Evolutionary conservation across 208 protist species (phyloP).

Genomic region (Hexamita inflata): DNA sequence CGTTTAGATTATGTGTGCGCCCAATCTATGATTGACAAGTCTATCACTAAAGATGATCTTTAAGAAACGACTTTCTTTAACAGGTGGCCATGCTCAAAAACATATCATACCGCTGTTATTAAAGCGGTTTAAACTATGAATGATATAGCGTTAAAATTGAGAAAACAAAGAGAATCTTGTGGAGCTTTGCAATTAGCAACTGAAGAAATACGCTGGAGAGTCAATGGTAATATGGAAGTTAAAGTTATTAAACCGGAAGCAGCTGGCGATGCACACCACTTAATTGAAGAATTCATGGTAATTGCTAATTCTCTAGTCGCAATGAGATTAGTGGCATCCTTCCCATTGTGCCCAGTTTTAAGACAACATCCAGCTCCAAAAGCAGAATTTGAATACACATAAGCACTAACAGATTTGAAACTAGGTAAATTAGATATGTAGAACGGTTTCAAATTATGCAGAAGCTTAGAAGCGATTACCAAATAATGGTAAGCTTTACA

Average conservation of each 20-base stretch:
- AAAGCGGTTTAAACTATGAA: not conserved
- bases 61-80: not conserved
- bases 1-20: slow-evolving; percentile 25
- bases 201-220: not conserved
- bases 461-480: not conserved
- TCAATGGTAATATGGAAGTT: not conserved
- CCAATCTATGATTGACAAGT: not conserved
- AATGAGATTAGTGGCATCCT: not conserved
- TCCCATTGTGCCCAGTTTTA: slow-evolving; percentile 18
- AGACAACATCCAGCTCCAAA: slow-evolving; percentile 20
- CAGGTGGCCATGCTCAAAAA: not conserved
- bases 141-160: not conserved
- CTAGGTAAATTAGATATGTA: not conserved
- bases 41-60: not conserved
- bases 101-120: not conserved
- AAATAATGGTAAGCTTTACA: not conserved
- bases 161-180: not conserved
- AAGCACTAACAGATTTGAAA: not conserved
- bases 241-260: not conserved
- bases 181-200: not conserved
- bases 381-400: not conserved
- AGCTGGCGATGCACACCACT: slow-evolving; percentile 23
- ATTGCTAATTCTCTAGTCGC: slow-evolving; percentile 22
- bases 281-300: slow-evolving; percentile 41
- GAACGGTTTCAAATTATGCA: not conserved